These are phyloP conservation scores for Ascochyta clinopodiicola DNA, from an alignment of 2,329 filamentous ascomycete genomes.

Conservation along the genomic window DNA sequence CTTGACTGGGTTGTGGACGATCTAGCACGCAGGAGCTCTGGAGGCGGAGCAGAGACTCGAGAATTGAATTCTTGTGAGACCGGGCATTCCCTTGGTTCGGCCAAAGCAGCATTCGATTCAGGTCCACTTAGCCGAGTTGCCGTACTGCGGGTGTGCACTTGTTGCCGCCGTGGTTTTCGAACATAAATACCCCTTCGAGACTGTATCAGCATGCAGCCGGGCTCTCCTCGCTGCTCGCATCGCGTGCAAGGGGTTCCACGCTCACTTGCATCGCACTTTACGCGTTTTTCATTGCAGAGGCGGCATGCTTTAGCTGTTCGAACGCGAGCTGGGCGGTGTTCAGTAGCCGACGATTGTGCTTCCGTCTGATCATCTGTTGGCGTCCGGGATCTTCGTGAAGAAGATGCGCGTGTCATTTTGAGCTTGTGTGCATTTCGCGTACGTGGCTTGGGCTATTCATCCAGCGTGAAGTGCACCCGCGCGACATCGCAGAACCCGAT, in stretches of 20 bases:
- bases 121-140: not conserved
- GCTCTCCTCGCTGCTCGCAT: conserved; percentile 7
- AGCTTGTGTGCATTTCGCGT: not conserved
- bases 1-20: not conserved
- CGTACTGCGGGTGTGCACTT: not conserved
- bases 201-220: conserved; percentile 4
- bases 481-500: not conserved
- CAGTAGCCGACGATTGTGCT: not conserved
- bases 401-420: not conserved
- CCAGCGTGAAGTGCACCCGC: not conserved
- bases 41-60: not conserved
- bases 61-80: not conserved
- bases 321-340: conserved; percentile 1
- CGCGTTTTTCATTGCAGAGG: conserved; percentile 13
- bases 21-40: not conserved
- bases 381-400: not conserved
- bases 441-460: not conserved
- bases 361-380: not conserved
- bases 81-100: not conserved
- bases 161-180: conserved; percentile 9
- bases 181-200: conserved; percentile 14
- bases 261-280: conserved; percentile 14
- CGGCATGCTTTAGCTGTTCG: conserved; percentile 14
- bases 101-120: not conserved
- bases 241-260: conserved; percentile 10